Evolutionary conservation across 139 green algal species (phyloP), one percentile per base, ranked within the genome.

Genomic region (Pleodorina starrii): DNA sequence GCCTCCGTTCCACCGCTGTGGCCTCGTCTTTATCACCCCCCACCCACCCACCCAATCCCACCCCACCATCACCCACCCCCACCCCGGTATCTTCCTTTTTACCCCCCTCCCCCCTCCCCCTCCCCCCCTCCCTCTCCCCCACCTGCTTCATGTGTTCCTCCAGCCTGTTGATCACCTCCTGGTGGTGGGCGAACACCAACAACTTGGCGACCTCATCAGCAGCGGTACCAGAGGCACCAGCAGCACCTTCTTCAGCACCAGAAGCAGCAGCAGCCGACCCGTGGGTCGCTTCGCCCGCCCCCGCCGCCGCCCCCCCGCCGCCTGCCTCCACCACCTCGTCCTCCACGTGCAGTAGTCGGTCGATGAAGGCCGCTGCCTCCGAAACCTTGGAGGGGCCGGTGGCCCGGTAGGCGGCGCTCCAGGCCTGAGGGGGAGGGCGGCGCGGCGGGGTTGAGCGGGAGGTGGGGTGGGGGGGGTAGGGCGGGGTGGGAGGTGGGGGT

Each of bases 111-210:
- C 71, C 71, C 71, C 38, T 40, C 73, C 36, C 42, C 50, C 14
- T 60, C 0, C 32, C 2, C 29, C 50, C 77, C 32, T 25, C 78
- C 54, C 54, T 0, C 1, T 29, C 27, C 82, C 86, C 42, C 46
- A 82, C 87, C 69, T 83, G 43, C 12, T 48, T 43, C n/a, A 92
- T 43, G 44, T 88, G 68, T 23, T 63, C 75, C 72, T 90, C 68
- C 43, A 93, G 73, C 2, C 59, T 66, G 71, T 96, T 82, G 84
- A 96, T 71, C 44, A 96, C 86, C 29, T 57, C 69, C 25, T 91
- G 75, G 89, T 97, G 94, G 90, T 97, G 93, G 35, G 86, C 95
- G 85, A 97, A 97, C 51, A 97, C 75, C 35, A 97, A 60, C 35
- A 97, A 9, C 88, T 97, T 97, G 51, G 11, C 36, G 43, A 43